A percentile compares a stretch with the other conserved stretches of the same genome.
These are phyloP conservation scores for Pseudogymnoascus sp. DNA, from an alignment of 2,329 filamentous ascomycete genomes.

Conservation along the genomic window DNA sequence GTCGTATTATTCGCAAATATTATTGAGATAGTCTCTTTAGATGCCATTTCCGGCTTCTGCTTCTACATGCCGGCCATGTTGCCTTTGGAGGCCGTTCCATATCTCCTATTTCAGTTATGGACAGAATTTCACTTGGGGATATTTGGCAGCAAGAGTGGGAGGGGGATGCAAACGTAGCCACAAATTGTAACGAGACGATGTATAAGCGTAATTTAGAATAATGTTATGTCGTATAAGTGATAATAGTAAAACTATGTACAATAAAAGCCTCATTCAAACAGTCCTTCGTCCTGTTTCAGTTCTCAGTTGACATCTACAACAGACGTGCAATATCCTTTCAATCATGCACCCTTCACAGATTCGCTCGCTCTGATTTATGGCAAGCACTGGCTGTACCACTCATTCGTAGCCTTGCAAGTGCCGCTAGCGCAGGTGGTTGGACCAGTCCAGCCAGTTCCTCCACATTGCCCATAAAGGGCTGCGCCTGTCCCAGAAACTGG, in stretches of 20 bases:
- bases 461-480: conserved; percentile 19
- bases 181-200: not conserved
- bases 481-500: not conserved
- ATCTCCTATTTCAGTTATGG: not conserved
- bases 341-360: not conserved
- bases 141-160: not conserved
- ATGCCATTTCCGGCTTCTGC: not conserved
- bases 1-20: not conserved
- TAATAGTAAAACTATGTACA: not conserved
- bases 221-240: not conserved
- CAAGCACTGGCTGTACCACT: conserved; percentile 17
- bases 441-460: conserved; percentile 17
- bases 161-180: not conserved
- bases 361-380: not conserved
- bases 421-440: conserved; percentile 16
- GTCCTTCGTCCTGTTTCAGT: not conserved
- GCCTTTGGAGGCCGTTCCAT: not conserved
- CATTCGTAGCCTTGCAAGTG: conserved; percentile 15
- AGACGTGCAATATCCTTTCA: not conserved
- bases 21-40: not conserved
- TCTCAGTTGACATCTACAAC: not conserved
- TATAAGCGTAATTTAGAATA: not conserved
- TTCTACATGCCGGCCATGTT: not conserved
- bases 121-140: not conserved
- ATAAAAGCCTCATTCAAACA: not conserved